Base-by-base conservation (phyloP, 176 grass and related monocot species). In the Rhynchospora pubera region DNA sequence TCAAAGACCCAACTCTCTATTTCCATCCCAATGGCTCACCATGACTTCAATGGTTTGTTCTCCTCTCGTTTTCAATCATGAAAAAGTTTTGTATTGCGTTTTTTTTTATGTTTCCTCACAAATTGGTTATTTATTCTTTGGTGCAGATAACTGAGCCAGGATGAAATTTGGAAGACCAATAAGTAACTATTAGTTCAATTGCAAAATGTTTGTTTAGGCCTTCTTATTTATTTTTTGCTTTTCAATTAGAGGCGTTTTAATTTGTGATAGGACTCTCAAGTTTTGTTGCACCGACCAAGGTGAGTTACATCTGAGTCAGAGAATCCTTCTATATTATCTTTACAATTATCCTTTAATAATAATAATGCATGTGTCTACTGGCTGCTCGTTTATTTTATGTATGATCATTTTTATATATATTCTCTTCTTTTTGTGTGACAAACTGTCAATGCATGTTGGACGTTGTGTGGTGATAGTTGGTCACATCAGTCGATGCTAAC, bases 1-100 rank as follows among this genome's bases (percentile, higher is more conserved):
- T 72, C 77, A 8, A 89, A 89, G 66, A 89, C 82, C 65, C 87
- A 85, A 58, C 87, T 89, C 65, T 89, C 87, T 30, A 85, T 89
- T 44, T 89, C 83, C 83, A 82, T 85, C 57, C 77, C 83, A 9
- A 72, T 88, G 50, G 19, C 81, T 39, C 73, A 88, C 30, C 86
- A 80, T 53, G 83, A 85, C 57, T 84, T 86, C 79, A 86, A 86
- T 82, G 85, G 85, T 86, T 74, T n/a, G 53, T 61, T 72, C 62
- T 61, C 30, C 48, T 7, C 22, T 21, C 10, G 2, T 14, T 2
- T 57, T 79, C 26, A 15, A 8, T 58, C 24, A 12, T 80, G 2
- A 42, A 50, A 26, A 6, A 51, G 1, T 23, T 47, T 76, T 53
- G 13, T 76, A 76, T 14, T 76, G 9, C 2, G 0, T 53, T 53